Base-by-base conservation (phyloP, 2,329 filamentous ascomycete genomes). In the Lachnellula hyalina region DNA sequence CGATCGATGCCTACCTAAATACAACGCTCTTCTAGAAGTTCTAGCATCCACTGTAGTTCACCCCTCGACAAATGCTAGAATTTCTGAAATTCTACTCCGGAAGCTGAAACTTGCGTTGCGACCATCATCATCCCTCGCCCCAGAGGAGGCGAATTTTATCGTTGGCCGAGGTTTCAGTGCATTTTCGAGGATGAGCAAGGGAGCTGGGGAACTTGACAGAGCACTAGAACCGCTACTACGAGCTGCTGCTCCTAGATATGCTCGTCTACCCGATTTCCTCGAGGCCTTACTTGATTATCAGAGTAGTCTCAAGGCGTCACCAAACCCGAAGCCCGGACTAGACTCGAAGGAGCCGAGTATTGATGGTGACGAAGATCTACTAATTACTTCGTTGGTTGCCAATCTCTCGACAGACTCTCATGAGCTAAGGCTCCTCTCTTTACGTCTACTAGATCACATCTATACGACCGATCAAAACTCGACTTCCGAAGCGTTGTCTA, bases 331-430 rank as follows among this genome's bases (percentile, higher is more conserved):
- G 21, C 40, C 53, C 47, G 19, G 28, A 44, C 5, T 49, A 32
- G 21, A 52, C 8, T 35, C 35, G 12, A 60, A 53, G 19, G 45
- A 53, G 15, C 48, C 28, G 4, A 69, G 58, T 63, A 73, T 38
- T 68, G 80, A 81, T 12, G 67, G 75, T 12, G 78, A 85, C 21
- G 77, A 84, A 35, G 82, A 87, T 51, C 75, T 77, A 0, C 77
- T 94, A 11, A 77, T 85, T 14, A 74, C 76, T 42, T 81, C 83
- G 3, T 74, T 96, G 2, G 78, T 92, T 52, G 76, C 80, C 12
- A 95, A 93, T 60, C 76, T 99, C 19, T 82, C 85, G 4, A 84
- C 85, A 0, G 82, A 87, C 12, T 93, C 87, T 7, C 88, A 92
- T 63, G 77, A 85, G 12, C 75, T 96, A 50, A 83, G 93, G 41